Percentiles rank a stretch among this genome's conserved stretches.
phyloP scores from a whole-genome alignment of 148 eudicot species.

The Heliosperma pusillum region DNA sequence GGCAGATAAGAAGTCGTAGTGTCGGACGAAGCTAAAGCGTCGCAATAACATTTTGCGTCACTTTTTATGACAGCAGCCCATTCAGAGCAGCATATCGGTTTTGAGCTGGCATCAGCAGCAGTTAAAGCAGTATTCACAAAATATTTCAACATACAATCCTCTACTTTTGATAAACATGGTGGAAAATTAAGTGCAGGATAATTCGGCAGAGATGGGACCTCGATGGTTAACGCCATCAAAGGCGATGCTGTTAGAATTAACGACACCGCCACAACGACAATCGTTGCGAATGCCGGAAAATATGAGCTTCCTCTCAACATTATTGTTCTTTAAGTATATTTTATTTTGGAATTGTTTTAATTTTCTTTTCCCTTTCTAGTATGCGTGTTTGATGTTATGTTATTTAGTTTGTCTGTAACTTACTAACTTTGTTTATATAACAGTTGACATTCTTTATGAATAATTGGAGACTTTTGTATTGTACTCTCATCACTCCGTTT shows the following conservation, averaged over 20 bases:
- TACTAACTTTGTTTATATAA: no score
- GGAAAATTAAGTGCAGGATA: not conserved
- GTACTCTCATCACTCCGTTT: no score
- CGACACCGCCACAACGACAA: not conserved
- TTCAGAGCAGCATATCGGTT: slow-evolving; percentile 8
- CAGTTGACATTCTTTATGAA: no score
- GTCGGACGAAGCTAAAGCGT: not conserved
- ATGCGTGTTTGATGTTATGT: no score
- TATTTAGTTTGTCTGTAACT: no score
- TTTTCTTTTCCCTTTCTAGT: no score
- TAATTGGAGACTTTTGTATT: no score
- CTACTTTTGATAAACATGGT: not conserved
- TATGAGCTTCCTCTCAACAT: not conserved
- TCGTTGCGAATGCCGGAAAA: not conserved
- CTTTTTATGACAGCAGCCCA: not conserved
- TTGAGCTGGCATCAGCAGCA: not conserved
- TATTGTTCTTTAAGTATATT: not conserved
- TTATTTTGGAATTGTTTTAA: not conserved
- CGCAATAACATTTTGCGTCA: not conserved
- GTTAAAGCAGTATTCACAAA: not conserved
- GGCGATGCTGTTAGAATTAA: not conserved
- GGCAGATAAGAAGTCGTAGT: not conserved
- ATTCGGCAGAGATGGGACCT: not conserved
- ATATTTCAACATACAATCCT: not conserved
- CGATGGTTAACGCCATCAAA: not conserved